Evolutionary conservation across 2,329 filamentous ascomycete species (phyloP), one percentile per base, ranked within the genome.

Genomic region (Arthrinium phaeospermum): DNA sequence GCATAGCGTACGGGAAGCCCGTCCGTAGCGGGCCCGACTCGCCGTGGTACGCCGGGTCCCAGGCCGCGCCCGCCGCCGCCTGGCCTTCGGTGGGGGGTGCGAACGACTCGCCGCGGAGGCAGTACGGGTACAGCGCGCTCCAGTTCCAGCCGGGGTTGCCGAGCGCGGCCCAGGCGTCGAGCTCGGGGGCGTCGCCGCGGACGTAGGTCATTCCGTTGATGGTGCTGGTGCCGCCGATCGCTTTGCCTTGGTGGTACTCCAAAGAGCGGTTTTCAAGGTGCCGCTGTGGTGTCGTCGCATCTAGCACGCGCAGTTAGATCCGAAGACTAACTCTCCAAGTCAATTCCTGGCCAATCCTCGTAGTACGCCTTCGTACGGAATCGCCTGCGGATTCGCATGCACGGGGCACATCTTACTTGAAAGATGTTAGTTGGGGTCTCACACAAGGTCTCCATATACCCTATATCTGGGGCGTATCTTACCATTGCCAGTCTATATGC

Each of bases 151-250:
- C 84, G 1, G 77, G 70, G 71, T 85, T 86, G 1, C 84, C 85
- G 1, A 86, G 77, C 0, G 75, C 73, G 72, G 84, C 83, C 84
- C 84, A 86, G 5, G 81, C 81, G 71, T 86, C 82, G 53, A 85
- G 82, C 69, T 86, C 80, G 1, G 81, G 77, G 10, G 77, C 78
- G 70, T 85, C 80, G 1, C 83, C 84, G n/a, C 85, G 81, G 27
- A 86, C 81, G 71, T 86, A 87, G 16, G 83, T 82, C 85, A 86
- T 84, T 24, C 83, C 83, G 68, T 85, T 85, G 53, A 85, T 83
- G 37, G 81, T 77, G 71, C 80, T 84, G 4, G 82, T 82, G 12
- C 83, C 83, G 0, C 83, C 85, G 72, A 81, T 83, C 1, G 79
- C 84, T 74, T 79, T 82, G 57, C 80, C 85, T 22, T 78, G 80